Percentiles rank a stretch among this genome's conserved stretches.
Evolutionary conservation across 768 basidiomycete species (phyloP).

Genomic region (Calocybe gangraenosa): DNA sequence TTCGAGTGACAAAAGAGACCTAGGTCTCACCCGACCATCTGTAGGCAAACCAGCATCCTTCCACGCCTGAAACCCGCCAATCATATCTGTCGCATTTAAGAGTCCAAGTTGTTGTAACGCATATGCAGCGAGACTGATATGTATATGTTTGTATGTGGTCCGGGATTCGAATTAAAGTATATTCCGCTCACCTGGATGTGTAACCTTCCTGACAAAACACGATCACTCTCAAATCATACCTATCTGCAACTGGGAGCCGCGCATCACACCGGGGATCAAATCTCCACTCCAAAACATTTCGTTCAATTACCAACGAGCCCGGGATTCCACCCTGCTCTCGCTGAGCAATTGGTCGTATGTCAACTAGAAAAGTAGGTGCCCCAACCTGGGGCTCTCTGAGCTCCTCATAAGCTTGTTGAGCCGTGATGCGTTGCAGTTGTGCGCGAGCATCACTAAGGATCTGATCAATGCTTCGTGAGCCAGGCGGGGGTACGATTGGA

Average conservation of each 20-base stretch:
- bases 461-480: conserved; percentile 55
- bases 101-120: conserved; percentile 67
- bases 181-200: conserved; percentile 45
- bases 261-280: conserved; percentile 66
- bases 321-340: conserved; percentile 58
- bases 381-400: conserved; percentile 47
- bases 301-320: conserved; percentile 70
- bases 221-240: conserved; percentile 73
- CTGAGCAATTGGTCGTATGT: conserved; percentile 66
- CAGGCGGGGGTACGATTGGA: conserved; percentile 58
- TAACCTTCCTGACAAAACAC: conserved; percentile 74
- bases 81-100: conserved; percentile 71
- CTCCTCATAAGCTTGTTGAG: conserved; percentile 56
- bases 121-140: conserved; percentile 59
- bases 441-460: conserved; percentile 58
- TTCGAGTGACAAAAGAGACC: conserved; percentile 1
- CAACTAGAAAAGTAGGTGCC: conserved; percentile 70
- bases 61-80: conserved; percentile 75
- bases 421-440: conserved; percentile 59
- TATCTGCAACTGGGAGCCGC: conserved; percentile 61
- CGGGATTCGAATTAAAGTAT: background rate
- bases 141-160: background rate
- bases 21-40: conserved; percentile 20
- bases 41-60: conserved; percentile 62
- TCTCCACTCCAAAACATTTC: conserved; percentile 76